Percentiles rank a stretch among this genome's conserved stretches.
phyloP scores from a whole-genome alignment of 176 grass and related monocot species.

The Cenchrus americanus region DNA sequence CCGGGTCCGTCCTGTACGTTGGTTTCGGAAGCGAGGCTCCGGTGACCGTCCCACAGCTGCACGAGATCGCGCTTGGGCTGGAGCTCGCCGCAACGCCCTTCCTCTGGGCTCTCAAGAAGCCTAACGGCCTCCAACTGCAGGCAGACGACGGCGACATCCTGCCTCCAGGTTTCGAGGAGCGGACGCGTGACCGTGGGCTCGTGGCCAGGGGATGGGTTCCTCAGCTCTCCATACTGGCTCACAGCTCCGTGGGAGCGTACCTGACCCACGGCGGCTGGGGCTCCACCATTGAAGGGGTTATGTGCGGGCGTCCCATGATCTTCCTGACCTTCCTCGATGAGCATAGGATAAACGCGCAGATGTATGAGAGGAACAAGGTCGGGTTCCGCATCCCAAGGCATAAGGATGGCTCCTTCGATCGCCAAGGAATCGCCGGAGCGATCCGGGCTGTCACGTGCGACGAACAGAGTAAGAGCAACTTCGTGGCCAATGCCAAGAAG shows the following conservation, averaged over 20 bases:
- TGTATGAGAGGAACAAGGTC: background rate
- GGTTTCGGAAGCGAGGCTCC: background rate
- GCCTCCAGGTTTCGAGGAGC: background rate
- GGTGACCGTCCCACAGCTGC: background rate
- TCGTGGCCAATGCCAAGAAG: background rate
- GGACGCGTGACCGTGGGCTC: constrained; percentile 22
- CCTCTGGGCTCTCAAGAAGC: constrained; percentile 16
- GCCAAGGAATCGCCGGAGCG: background rate
- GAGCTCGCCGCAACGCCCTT: background rate
- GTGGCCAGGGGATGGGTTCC: constrained; percentile 39
- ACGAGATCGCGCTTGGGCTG: background rate
- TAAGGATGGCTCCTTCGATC: background rate
- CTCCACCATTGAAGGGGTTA: constrained; percentile 51
- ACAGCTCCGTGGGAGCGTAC: constrained; percentile 42
- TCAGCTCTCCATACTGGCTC: constrained; percentile 42
- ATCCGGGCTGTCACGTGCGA: background rate
- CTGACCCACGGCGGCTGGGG: constrained; percentile 50
- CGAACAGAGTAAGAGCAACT: background rate
- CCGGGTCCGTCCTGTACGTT: background rate
- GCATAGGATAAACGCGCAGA: constrained; percentile 30
- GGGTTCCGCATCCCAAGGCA: background rate
- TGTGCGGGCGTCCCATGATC: constrained; percentile 45
- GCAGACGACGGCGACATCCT: too few species aligned
- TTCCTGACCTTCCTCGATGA: constrained; percentile 38
- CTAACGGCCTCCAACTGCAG: too few species aligned